Percentiles rank a stretch among this genome's conserved stretches.
These are phyloP conservation scores for Sphaerulina musiva DNA, from an alignment of 2,329 filamentous ascomycete genomes.

Conservation along the genomic window DNA sequence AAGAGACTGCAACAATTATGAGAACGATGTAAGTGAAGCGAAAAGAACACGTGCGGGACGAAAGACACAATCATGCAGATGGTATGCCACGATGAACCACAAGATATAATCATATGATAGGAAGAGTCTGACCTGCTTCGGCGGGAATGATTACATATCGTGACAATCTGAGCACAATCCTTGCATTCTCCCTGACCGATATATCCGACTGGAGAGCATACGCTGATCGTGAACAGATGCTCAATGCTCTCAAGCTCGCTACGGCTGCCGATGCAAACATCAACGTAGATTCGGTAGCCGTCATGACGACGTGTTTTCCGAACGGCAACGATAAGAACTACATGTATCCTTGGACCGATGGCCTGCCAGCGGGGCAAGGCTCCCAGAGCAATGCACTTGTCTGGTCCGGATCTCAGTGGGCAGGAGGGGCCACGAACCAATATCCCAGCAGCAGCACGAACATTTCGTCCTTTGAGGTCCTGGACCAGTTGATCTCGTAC, in stretches of 20 bases:
- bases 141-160: conserved; percentile 6
- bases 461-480: conserved; percentile 28
- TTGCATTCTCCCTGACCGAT: neutral
- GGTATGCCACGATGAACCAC: neutral
- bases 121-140: conserved; percentile 16
- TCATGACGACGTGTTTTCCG: conserved; percentile 33
- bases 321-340: conserved; percentile 32
- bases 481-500: conserved; percentile 32
- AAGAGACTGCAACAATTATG: conserved; percentile 27
- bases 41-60: neutral
- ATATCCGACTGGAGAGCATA: neutral
- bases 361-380: conserved; percentile 23
- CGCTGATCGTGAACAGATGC: conserved; percentile 17
- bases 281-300: conserved; percentile 28
- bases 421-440: conserved; percentile 31
- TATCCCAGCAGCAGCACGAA: conserved; percentile 26
- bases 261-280: conserved; percentile 23
- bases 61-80: neutral
- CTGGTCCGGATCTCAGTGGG: conserved; percentile 32
- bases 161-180: conserved; percentile 4
- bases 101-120: conserved; percentile 6
- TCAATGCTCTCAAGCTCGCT: conserved; percentile 28
- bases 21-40: conserved; percentile 19
- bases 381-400: conserved; percentile 31
- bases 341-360: conserved; percentile 31